Conservation (phyloP, 2,329 filamentous ascomycete genomes). For the Diaporthe sp. region DNA sequence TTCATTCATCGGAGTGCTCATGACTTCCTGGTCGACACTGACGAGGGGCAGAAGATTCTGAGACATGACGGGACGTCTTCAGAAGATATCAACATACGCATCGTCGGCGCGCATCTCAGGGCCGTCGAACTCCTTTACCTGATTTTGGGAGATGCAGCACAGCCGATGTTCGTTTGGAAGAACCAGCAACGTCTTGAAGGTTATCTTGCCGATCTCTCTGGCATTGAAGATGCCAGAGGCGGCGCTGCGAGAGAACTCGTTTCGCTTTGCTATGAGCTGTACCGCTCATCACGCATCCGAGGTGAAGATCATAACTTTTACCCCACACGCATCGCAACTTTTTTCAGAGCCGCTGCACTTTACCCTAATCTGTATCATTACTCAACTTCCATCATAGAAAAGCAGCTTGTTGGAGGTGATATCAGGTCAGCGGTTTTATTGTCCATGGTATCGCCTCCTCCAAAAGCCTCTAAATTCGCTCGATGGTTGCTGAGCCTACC, state of each 20-base stretch:
- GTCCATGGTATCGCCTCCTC: too few species aligned
- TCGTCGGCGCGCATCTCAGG: neutral
- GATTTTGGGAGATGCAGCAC: neutral
- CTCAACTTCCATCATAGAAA: neutral
- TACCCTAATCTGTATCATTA: neutral
- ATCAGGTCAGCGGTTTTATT: neutral
- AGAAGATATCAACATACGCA: neutral
- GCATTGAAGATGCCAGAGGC: neutral
- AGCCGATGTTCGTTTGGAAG: too few species aligned
- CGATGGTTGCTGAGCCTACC: neutral
- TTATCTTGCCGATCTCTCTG: neutral
- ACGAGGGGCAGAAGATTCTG: neutral
- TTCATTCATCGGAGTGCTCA: constrained; percentile 19
- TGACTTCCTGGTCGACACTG: constrained; percentile 41
- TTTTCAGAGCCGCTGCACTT: neutral
- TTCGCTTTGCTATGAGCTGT: neutral
- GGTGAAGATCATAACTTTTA: fast-evolving
- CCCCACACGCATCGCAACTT: neutral
- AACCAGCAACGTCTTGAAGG: neutral
- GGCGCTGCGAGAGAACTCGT: neutral
- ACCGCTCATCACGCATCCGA: neutral
- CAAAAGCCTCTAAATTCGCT: neutral
- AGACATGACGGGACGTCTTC: neutral
- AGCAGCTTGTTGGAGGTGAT: neutral
- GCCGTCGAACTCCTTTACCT: neutral